Evolutionary conservation across 306 rosid species (phyloP).

Genomic region (Cucurbita pepo): DNA sequence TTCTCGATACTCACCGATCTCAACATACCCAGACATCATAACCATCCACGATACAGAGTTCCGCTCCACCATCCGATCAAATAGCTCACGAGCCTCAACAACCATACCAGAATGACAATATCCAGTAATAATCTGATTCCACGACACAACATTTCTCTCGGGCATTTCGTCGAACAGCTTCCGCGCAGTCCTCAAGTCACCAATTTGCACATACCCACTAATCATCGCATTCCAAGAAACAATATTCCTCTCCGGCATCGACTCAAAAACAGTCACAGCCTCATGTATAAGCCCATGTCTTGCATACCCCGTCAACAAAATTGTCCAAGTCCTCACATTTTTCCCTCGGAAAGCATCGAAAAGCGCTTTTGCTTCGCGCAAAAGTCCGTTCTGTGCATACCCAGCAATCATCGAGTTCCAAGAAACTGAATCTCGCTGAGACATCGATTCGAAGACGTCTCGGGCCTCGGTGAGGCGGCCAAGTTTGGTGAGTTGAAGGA

Average conservation of each 20-base stretch:
- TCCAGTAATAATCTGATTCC: conserved; percentile 18
- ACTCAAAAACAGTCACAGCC: conserved; percentile 10
- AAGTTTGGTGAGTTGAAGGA: conserved; percentile 3
- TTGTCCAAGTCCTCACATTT: conserved; percentile 22
- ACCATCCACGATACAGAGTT: conserved; percentile 17
- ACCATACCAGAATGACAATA: conserved; percentile 9
- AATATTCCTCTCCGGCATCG: conserved; percentile 13
- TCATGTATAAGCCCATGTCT: conserved; percentile 9
- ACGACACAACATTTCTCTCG: conserved; percentile 7
- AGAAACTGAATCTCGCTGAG: conserved; percentile 3
- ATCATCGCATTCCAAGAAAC: conserved; percentile 21
- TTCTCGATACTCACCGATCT: not conserved
- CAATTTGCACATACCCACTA: conserved; percentile 6
- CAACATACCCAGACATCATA: conserved; percentile 17
- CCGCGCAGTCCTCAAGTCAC: conserved; percentile 13
- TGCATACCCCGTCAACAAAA: conserved; percentile 17
- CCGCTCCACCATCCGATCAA: conserved; percentile 11
- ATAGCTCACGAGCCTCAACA: conserved; percentile 14
- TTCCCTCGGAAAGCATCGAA: conserved; percentile 12
- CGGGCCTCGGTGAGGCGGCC: conserved; percentile 15
- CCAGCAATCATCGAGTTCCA: conserved; percentile 19
- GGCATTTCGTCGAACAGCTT: conserved; percentile 19
- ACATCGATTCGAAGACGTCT: conserved; percentile 13
- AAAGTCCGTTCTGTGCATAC: conserved; percentile 6
- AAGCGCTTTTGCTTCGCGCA: conserved; percentile 10